These are phyloP conservation scores for Kwoniella pini DNA, from an alignment of 768 basidiomycete genomes.

Conservation along the genomic window DNA sequence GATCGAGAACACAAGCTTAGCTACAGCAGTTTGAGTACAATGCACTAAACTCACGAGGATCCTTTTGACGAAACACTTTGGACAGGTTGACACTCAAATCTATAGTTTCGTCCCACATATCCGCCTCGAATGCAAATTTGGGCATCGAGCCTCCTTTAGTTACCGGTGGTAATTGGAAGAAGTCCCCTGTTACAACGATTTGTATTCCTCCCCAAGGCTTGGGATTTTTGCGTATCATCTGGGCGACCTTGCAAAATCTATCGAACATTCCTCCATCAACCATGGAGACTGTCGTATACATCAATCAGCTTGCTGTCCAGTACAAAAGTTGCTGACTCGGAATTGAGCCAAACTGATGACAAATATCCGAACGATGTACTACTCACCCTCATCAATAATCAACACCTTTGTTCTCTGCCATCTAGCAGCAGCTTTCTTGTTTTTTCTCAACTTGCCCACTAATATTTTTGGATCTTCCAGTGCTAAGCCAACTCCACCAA, in stretches of 20 bases:
- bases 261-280: slow-evolving; percentile 82
- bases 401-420: slow-evolving; percentile 85
- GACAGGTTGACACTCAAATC: slow-evolving; percentile 86
- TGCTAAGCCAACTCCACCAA: slow-evolving; percentile 89
- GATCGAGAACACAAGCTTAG: too few species aligned
- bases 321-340: neutral
- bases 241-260: slow-evolving; percentile 75
- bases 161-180: slow-evolving; percentile 97
- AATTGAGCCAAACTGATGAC: too few species aligned
- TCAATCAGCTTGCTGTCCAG: neutral
- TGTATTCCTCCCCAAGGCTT: slow-evolving; percentile 93
- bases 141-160: slow-evolving; percentile 63
- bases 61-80: slow-evolving; percentile 91
- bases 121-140: slow-evolving; percentile 91
- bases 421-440: slow-evolving; percentile 74
- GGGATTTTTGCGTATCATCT: slow-evolving; percentile 62
- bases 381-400: slow-evolving; percentile 81
- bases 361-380: too few species aligned
- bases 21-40: too few species aligned
- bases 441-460: slow-evolving; percentile 69
- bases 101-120: slow-evolving; percentile 71
- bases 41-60: slow-evolving; percentile 71
- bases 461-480: slow-evolving; percentile 66
- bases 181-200: slow-evolving; percentile 91
- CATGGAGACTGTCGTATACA: slow-evolving; percentile 77